Conservation (phyloP, 495 filamentous ascomycete species). For the Annulohypoxylon moriforme region DNA sequence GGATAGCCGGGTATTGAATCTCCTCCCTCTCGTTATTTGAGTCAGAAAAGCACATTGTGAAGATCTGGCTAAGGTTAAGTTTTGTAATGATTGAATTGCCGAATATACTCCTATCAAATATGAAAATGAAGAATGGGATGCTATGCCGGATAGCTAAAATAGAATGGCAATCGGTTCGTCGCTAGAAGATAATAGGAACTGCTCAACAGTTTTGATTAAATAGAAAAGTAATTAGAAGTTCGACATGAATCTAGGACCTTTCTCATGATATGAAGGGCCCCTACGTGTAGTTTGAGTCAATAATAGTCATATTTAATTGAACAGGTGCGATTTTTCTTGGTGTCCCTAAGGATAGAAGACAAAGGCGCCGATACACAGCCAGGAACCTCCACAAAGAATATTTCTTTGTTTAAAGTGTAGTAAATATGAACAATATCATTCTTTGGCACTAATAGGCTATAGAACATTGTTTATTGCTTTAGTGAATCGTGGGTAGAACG, state of each 20-base stretch:
- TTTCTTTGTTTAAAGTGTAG: background rate
- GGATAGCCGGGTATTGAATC: background rate
- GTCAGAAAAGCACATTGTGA: background rate
- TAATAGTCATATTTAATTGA: background rate
- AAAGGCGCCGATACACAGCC: background rate
- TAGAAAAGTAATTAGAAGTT: background rate
- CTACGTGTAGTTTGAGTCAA: conserved; percentile 22
- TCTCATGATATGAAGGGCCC: background rate
- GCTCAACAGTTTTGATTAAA: background rate
- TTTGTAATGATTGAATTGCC: background rate
- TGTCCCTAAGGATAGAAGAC: background rate
- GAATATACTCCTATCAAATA: background rate
- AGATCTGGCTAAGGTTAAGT: background rate
- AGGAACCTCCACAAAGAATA: background rate
- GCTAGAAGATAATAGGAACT: background rate
- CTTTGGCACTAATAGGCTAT: background rate
- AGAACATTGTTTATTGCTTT: no score
- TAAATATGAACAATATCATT: conserved; percentile 5
- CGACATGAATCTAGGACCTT: background rate
- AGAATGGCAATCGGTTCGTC: background rate
- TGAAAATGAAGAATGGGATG: background rate
- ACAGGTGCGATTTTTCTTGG: background rate
- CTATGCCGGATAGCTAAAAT: conserved; percentile 25
- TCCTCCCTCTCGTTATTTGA: background rate
- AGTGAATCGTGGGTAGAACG: background rate